Percentiles rank a stretch among this genome's conserved stretches.
phyloP scores from a whole-genome alignment of 1,284 basidiomycete species.

The Puccinia hordei region DNA sequence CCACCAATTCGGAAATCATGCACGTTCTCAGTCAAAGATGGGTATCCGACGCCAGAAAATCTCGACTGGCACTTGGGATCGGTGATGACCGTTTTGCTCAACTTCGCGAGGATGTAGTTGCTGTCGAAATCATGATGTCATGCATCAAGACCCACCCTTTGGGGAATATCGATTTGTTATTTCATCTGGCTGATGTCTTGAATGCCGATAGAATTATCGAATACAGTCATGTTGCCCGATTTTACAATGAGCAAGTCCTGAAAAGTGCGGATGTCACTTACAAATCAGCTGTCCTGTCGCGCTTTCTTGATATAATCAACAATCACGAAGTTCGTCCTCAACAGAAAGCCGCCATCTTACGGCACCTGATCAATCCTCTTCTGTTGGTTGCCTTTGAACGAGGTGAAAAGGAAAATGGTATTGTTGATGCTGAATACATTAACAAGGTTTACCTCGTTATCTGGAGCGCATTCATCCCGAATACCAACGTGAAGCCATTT shows the following conservation, averaged over 20 bases:
- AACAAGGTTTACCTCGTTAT: conserved; percentile 71
- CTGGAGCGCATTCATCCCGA: conserved; percentile 72
- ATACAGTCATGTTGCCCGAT: conserved; percentile 76
- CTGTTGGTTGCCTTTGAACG: conserved; percentile 75
- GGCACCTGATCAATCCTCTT: conserved; percentile 84
- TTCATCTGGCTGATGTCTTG: conserved; percentile 83
- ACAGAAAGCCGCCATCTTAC: conserved; percentile 83
- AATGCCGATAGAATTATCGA: conserved; percentile 81
- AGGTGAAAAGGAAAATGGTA: conserved; percentile 61
- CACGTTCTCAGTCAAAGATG: conserved; percentile 49
- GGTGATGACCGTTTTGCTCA: conserved; percentile 61
- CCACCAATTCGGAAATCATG: conserved; percentile 31
- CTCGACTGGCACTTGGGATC: conserved; percentile 61
- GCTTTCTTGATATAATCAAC: conserved; percentile 83
- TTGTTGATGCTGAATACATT: conserved; percentile 74
- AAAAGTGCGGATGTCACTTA: conserved; percentile 65
- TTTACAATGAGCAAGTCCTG: conserved; percentile 84
- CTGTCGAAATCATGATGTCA: conserved; percentile 75
- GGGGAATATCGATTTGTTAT: conserved; percentile 80
- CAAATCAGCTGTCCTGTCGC: conserved; percentile 77
- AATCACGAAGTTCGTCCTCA: conserved; percentile 69
- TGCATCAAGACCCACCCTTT: conserved; percentile 66
- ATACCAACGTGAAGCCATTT: conserved; percentile 61
- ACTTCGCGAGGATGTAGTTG: conserved; percentile 68
- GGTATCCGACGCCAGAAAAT: conserved; percentile 48